These are phyloP conservation scores for Fomitopsis serialis DNA, from an alignment of 768 basidiomycete genomes.

Conservation along the genomic window DNA sequence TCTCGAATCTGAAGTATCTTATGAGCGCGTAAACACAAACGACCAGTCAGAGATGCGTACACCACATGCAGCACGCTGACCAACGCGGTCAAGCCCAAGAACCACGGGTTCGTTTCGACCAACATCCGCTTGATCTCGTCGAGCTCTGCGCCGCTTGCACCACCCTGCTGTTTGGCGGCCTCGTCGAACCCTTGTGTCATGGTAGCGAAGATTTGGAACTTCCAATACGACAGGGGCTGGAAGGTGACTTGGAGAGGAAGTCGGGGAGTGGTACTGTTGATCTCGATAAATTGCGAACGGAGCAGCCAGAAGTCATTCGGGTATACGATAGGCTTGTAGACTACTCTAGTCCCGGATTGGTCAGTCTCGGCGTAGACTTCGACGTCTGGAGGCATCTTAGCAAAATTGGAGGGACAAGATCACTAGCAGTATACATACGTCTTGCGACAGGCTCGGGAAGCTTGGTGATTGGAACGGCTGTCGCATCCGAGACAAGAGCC, in stretches of 20 bases:
- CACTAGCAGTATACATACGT: conserved; percentile 42
- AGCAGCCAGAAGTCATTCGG: conserved; percentile 96
- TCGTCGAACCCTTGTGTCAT: conserved; percentile 87
- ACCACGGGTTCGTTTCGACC: conserved; percentile 82
- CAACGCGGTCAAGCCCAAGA: conserved; percentile 76
- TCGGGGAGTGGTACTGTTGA: conserved; percentile 76
- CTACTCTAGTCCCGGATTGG: conserved; percentile 56
- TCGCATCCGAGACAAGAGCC: conserved; percentile 73
- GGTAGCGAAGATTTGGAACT: conserved; percentile 82
- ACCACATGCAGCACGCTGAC: conserved; percentile 87
- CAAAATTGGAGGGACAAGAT: neutral
- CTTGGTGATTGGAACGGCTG: conserved; percentile 43
- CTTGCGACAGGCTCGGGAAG: conserved; percentile 56
- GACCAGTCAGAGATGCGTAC: conserved; percentile 30
- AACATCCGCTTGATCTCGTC: conserved; percentile 97
- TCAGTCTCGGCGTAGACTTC: conserved; percentile 61
- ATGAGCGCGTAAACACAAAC: conserved; percentile 8
- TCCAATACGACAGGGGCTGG: conserved; percentile 80
- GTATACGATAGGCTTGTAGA: conserved; percentile 85
- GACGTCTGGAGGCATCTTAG: conserved; percentile 42
- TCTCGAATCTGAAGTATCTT: conserved; percentile 66
- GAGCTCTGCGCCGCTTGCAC: conserved; percentile 60
- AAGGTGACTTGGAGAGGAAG: conserved; percentile 81
- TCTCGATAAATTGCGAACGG: conserved; percentile 72
- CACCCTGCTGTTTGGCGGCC: conserved; percentile 72